These are phyloP conservation scores for Magnolia kwangsiensis DNA, from an alignment of 164 flowering plant genomes.

Conservation along the genomic window DNA sequence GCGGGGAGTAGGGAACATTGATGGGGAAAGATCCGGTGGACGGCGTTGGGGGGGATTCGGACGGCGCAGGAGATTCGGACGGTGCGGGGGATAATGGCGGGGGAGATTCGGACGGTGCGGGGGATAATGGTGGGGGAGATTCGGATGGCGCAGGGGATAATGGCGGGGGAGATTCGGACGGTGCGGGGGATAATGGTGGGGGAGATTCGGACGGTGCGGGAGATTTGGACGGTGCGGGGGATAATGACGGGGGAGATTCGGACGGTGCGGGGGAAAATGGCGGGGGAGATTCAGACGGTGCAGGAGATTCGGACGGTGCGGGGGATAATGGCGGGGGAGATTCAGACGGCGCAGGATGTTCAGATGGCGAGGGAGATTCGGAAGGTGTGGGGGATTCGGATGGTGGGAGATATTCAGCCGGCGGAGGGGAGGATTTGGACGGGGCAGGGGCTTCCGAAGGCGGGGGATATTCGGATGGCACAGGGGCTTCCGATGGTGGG, in stretches of 20 bases:
- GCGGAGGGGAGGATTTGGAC: too few relatives aligned
- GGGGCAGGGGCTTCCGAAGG: too few relatives aligned
- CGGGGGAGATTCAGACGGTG: slow-evolving; percentile 21
- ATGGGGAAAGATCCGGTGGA: slow-evolving; percentile 24
- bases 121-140: too few relatives aligned
- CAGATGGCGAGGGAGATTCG: slow-evolving; percentile 40
- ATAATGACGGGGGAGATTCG: too few relatives aligned
- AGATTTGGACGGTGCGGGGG: slow-evolving; percentile 23
- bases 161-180: slow-evolving; percentile 39
- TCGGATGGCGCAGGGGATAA: slow-evolving; percentile 40
- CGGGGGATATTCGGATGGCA: too few relatives aligned
- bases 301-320: slow-evolving; percentile 9
- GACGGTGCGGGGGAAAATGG: too few relatives aligned
- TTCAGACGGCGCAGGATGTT: slow-evolving; percentile 21
- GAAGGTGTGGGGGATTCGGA: slow-evolving; percentile 7
- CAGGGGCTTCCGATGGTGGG: too few relatives aligned
- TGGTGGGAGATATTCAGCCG: too few relatives aligned
- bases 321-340: slow-evolving; percentile 59
- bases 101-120: slow-evolving; percentile 36
- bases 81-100: slow-evolving; percentile 44
- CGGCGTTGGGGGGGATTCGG: slow-evolving; percentile 35
- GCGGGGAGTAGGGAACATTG: slow-evolving; percentile 45
- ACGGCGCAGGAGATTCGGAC: slow-evolving; percentile 1
- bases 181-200: slow-evolving; percentile 8
- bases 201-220: slow-evolving; percentile 27